A percentile compares a stretch with the other conserved stretches of the same genome.
phyloP scores from a whole-genome alignment of 305 asterid genomes.

The Caryopteris hybrid region DNA sequence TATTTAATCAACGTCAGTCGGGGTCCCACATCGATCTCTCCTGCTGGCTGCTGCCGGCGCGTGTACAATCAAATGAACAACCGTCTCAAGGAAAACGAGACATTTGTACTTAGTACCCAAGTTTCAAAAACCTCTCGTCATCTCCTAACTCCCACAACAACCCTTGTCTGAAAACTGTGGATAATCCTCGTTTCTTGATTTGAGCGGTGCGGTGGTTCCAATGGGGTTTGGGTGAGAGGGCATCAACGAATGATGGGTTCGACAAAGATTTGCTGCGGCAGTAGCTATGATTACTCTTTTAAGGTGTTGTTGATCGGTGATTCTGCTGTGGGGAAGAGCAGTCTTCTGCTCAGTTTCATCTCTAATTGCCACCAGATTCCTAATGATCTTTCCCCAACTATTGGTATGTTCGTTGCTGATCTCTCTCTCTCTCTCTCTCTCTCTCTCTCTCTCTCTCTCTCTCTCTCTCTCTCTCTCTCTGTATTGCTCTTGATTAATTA shows the following conservation, averaged over 20 bases:
- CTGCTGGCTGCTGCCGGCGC: slow-evolving; percentile 42
- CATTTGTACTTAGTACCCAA: slow-evolving; percentile 34
- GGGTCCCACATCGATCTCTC: slow-evolving; percentile 25
- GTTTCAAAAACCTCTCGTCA: slow-evolving; percentile 9
- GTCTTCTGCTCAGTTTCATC: slow-evolving; percentile 68
- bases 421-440: background rate
- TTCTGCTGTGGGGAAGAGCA: slow-evolving; percentile 89
- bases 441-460: too few relatives aligned
- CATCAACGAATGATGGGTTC: slow-evolving; percentile 31
- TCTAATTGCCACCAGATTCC: slow-evolving; percentile 49
- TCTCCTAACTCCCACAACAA: slow-evolving; percentile 28
- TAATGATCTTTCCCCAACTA: slow-evolving; percentile 69
- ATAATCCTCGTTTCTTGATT: slow-evolving; percentile 15
- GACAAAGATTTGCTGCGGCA: slow-evolving; percentile 17
- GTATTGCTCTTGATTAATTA: background rate
- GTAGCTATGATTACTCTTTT: slow-evolving; percentile 72
- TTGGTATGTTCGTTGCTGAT: slow-evolving; percentile 39
- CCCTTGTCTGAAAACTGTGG: background rate
- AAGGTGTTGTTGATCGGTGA: slow-evolving; percentile 85
- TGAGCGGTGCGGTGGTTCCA: slow-evolving; percentile 17
- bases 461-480: too few relatives aligned
- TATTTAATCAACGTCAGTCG: slow-evolving; percentile 9
- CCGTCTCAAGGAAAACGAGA: slow-evolving; percentile 43
- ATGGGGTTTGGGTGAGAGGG: background rate
- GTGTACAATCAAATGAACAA: slow-evolving; percentile 52